phyloP scores from a whole-genome alignment of 169 alveolate species.

The Plasmodium fragile region DNA sequence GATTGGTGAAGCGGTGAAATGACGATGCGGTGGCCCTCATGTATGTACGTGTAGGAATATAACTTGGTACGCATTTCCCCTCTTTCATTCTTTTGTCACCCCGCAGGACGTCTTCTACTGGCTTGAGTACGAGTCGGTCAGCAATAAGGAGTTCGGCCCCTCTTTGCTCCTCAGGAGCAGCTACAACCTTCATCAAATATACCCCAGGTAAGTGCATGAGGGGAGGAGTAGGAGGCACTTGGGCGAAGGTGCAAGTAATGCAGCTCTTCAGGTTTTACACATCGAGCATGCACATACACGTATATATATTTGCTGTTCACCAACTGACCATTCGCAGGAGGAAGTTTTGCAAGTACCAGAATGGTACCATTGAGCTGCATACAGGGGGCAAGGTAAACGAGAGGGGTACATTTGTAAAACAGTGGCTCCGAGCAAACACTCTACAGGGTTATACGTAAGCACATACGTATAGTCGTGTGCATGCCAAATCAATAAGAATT shows the following conservation, averaged over 20 bases:
- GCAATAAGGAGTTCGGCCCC: not conserved
- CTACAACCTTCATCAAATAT: slow-evolving; percentile 35
- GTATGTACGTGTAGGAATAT: not conserved
- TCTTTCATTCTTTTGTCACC: not conserved
- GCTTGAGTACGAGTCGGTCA: slow-evolving; percentile 55
- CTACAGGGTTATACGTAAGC: not conserved
- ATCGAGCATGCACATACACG: not conserved
- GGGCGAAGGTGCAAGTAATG: not conserved
- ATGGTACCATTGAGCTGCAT: slow-evolving; percentile 60
- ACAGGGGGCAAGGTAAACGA: slow-evolving; percentile 48
- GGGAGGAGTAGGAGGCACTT: not conserved
- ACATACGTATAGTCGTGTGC: not conserved
- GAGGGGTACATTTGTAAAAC: not conserved
- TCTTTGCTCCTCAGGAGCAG: slow-evolving; percentile 27
- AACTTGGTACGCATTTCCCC: not conserved
- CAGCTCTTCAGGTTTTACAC: not conserved
- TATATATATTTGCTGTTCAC: not conserved
- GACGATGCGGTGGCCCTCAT: not conserved
- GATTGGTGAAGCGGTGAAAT: not conserved
- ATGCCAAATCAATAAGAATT: not conserved
- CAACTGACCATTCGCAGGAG: slow-evolving; percentile 5
- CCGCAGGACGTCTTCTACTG: slow-evolving; percentile 61
- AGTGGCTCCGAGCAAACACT: not conserved
- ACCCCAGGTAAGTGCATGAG: slow-evolving; percentile 23
- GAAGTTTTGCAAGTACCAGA: slow-evolving; percentile 61